These are phyloP conservation scores for Elsinoe necatrix DNA, from an alignment of 2,329 filamentous ascomycete species.

Conservation along the genomic window DNA sequence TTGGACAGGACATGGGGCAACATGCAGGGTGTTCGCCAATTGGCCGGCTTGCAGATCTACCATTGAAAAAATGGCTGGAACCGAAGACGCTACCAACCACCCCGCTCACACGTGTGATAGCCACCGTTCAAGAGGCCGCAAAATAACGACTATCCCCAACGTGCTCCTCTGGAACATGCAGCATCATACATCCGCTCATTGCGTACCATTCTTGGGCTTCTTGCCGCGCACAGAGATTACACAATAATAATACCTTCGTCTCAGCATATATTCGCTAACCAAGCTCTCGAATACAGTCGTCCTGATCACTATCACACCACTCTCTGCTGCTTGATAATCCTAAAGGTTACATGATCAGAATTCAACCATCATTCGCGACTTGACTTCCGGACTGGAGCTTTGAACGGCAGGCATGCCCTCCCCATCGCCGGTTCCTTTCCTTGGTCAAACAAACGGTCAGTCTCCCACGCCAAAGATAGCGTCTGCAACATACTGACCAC, in stretches of 20 bases:
- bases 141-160: constrained; percentile 15
- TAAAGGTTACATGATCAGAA: neutral
- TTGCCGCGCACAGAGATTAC: neutral
- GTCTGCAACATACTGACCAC: neutral
- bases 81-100: constrained; percentile 10
- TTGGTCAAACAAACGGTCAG: constrained; percentile 36
- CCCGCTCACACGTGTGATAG: neutral
- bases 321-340: neutral
- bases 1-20: neutral
- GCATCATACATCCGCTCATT: neutral
- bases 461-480: neutral
- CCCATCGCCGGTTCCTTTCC: constrained; percentile 16
- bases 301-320: neutral
- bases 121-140: neutral
- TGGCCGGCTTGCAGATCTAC: neutral
- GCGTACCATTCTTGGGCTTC: neutral
- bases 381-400: neutral
- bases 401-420: neutral
- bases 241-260: neutral
- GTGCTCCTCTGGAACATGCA: neutral
- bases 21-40: neutral
- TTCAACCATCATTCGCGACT: neutral
- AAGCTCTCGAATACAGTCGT: neutral
- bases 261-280: neutral
- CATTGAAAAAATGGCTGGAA: constrained; percentile 12